Conservation (phyloP, 768 basidiomycete genomes). For the Cantharellus cinnabarinus region DNA sequence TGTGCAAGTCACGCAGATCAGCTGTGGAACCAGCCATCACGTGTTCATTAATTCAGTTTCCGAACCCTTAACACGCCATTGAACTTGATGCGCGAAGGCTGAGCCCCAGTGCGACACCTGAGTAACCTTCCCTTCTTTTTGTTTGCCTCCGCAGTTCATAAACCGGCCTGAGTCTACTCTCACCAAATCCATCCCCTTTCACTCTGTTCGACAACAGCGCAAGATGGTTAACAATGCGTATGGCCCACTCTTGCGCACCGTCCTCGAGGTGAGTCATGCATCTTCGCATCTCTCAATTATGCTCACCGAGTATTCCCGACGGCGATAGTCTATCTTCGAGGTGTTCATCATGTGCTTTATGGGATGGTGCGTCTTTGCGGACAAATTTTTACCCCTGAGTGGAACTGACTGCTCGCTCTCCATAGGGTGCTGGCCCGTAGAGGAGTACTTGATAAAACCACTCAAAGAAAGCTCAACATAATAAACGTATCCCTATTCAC, state of each 20-base stretch:
- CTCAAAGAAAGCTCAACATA: constrained; percentile 67
- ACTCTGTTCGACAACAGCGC: neutral
- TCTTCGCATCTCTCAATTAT: neutral
- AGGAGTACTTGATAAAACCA: constrained; percentile 73
- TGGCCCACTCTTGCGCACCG: neutral
- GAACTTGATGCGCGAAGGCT: neutral
- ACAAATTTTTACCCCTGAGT: neutral
- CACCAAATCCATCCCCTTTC: neutral
- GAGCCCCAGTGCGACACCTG: neutral
- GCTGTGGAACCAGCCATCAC: no score
- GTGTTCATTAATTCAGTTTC: no score
- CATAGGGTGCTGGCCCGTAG: constrained; percentile 43
- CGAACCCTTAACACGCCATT: neutral
- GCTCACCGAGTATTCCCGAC: neutral
- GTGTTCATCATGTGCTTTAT: constrained; percentile 73
- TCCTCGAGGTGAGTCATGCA: neutral
- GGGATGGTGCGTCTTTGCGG: constrained; percentile 24
- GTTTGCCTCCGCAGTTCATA: neutral
- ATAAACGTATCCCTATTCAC: constrained; percentile 83
- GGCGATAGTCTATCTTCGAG: constrained; percentile 61
- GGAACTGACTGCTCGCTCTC: neutral
- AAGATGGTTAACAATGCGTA: neutral
- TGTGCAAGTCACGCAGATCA: no score
- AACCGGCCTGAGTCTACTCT: neutral
- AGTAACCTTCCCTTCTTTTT: neutral